These are phyloP conservation scores for Mycena capillaripes DNA, from an alignment of 768 basidiomycete species.

Conservation along the genomic window DNA sequence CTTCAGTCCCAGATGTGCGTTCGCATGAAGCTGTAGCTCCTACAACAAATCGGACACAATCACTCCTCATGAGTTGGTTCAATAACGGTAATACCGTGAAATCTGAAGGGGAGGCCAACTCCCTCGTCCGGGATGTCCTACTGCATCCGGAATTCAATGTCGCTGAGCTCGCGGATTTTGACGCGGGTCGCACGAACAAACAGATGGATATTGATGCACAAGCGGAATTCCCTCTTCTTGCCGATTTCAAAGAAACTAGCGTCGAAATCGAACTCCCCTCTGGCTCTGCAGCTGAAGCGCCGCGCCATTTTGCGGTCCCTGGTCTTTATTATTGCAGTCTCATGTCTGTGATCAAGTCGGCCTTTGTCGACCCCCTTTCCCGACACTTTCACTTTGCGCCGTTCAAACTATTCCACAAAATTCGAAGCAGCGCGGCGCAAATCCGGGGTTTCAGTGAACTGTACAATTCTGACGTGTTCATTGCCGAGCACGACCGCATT, in stretches of 20 bases:
- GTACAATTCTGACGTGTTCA: constrained; percentile 39
- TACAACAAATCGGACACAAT: neutral
- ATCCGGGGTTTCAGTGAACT: constrained; percentile 35
- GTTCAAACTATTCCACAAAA: constrained; percentile 40
- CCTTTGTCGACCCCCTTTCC: constrained; percentile 36
- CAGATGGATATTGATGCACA: constrained; percentile 27
- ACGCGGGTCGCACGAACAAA: constrained; percentile 35
- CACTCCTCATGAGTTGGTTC: constrained; percentile 17
- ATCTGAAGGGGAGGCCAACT: constrained; percentile 29
- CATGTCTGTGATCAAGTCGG: constrained; percentile 40
- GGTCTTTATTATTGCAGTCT: constrained; percentile 44
- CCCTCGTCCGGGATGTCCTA: constrained; percentile 34
- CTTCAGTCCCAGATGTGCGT: neutral
- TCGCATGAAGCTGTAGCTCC: neutral
- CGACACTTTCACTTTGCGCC: constrained; percentile 41
- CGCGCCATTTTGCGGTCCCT: constrained; percentile 39
- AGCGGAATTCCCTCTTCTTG: constrained; percentile 21
- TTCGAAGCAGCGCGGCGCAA: neutral
- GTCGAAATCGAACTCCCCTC: constrained; percentile 48
- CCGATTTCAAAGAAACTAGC: constrained; percentile 29
- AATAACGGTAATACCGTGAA: constrained; percentile 34
- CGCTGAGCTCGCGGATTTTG: constrained; percentile 26
- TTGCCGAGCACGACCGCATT: constrained; percentile 36
- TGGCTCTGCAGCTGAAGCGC: constrained; percentile 30
- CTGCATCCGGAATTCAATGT: constrained; percentile 30